Conservation (phyloP, 768 basidiomycete genomes). For the Ramaria rubella region DNA sequence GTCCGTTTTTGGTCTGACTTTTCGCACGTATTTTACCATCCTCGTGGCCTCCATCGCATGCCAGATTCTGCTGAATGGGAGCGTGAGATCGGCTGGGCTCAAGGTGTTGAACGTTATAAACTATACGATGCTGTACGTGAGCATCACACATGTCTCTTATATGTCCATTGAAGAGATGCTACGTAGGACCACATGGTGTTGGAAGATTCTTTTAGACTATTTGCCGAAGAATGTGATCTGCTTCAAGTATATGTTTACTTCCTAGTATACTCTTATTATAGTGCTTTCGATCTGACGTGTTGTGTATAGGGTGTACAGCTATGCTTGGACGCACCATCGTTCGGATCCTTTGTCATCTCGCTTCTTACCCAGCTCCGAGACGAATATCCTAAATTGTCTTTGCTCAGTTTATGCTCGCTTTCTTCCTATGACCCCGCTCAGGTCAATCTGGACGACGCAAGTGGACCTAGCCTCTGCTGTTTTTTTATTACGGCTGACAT, state of each 20-base stretch:
- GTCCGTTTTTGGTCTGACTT: slow-evolving; percentile 60
- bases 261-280: too few species aligned
- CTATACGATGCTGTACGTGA: slow-evolving; percentile 48
- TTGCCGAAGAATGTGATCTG: slow-evolving; percentile 70
- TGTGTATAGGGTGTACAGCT: slow-evolving; percentile 58
- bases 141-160: not conserved
- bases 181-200: slow-evolving; percentile 55
- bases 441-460: slow-evolving; percentile 35
- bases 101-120: slow-evolving; percentile 44
- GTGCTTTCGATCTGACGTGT: not conserved
- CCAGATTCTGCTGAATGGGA: slow-evolving; percentile 56
- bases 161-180: too few species aligned
- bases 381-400: slow-evolving; percentile 56
- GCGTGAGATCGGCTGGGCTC: slow-evolving; percentile 49
- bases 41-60: slow-evolving; percentile 56
- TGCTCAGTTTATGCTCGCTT: slow-evolving; percentile 50
- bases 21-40: slow-evolving; percentile 55
- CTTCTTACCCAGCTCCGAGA: slow-evolving; percentile 59
- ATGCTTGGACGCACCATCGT: slow-evolving; percentile 39
- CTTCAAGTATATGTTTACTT: slow-evolving; percentile 63
- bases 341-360: slow-evolving; percentile 58
- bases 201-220: slow-evolving; percentile 61
- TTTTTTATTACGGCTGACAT: slow-evolving; percentile 6
- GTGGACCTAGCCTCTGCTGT: slow-evolving; percentile 16
- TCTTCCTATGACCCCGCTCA: slow-evolving; percentile 35